Conservation (phyloP, 148 eudicot species). For the Rhododendron vialii region DNA sequence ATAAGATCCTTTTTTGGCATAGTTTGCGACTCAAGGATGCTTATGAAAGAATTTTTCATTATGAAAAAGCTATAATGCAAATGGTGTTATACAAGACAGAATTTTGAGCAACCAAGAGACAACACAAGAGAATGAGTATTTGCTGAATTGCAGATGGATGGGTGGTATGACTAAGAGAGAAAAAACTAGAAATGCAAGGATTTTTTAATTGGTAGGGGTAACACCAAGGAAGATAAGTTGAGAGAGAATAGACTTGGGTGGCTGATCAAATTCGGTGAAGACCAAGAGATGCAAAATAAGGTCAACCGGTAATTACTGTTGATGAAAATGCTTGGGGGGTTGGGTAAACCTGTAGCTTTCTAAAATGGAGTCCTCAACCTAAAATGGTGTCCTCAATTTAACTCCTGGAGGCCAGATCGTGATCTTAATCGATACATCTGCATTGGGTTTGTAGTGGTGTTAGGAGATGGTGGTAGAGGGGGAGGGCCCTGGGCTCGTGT, state of each 20-base stretch:
- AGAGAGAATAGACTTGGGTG: background rate
- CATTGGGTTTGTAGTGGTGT: background rate
- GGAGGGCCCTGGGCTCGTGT: too few species aligned
- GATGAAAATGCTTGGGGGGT: background rate
- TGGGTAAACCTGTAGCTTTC: background rate
- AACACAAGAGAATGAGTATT: background rate
- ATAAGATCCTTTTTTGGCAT: background rate
- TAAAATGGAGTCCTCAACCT: background rate
- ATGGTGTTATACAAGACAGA: background rate
- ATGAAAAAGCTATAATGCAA: background rate
- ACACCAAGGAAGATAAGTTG: background rate
- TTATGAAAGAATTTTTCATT: background rate
- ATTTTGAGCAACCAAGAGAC: background rate
- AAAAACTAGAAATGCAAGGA: background rate
- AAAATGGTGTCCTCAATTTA: background rate
- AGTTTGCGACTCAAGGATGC: background rate
- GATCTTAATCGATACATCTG: background rate
- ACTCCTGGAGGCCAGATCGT: background rate
- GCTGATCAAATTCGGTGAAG: background rate
- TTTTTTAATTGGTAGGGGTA: background rate
- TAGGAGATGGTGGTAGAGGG: too few species aligned
- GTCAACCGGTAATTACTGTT: background rate
- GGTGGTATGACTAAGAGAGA: background rate
- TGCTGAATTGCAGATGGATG: background rate
- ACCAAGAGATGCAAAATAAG: background rate